phyloP scores from a whole-genome alignment of 2,329 filamentous ascomycete species.

The Colletotrichum sp. region DNA sequence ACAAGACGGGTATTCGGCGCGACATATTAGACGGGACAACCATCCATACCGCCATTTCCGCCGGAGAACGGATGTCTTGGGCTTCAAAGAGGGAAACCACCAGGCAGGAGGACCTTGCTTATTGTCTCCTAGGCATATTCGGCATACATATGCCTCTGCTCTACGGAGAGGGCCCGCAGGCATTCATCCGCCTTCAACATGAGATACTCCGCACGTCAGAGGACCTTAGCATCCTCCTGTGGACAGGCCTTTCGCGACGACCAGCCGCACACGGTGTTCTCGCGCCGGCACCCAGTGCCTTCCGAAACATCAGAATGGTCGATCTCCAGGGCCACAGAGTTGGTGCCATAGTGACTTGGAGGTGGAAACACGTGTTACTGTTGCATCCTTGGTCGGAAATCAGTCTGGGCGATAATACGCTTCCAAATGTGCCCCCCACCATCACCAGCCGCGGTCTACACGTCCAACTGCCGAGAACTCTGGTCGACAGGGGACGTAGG shows the following conservation, averaged over 20 bases:
- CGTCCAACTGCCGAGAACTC: background rate
- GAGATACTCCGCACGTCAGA: conserved; percentile 11
- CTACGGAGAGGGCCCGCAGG: conserved; percentile 32
- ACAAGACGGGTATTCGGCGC: background rate
- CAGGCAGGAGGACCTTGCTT: conserved; percentile 33
- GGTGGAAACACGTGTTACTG: background rate
- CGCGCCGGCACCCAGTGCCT: background rate
- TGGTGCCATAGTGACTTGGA: background rate
- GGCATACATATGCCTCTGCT: conserved; percentile 38
- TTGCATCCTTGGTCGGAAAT: background rate
- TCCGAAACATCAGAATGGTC: background rate
- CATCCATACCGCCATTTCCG: background rate
- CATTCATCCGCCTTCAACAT: conserved; percentile 13
- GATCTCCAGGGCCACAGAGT: background rate
- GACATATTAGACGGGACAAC: background rate
- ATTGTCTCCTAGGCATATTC: conserved; percentile 37
- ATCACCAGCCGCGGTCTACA: background rate
- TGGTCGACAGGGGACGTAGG: background rate
- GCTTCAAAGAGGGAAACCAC: conserved; percentile 32
- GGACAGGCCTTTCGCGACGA: background rate
- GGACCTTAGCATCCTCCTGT: conserved; percentile 3
- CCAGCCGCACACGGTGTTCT: background rate
- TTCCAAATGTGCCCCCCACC: background rate
- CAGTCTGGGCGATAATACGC: no score
- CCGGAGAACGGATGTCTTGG: conserved; percentile 25